Evolutionary conservation across 345 rosid genomes (phyloP).

Genomic region (Brassica napus): DNA sequence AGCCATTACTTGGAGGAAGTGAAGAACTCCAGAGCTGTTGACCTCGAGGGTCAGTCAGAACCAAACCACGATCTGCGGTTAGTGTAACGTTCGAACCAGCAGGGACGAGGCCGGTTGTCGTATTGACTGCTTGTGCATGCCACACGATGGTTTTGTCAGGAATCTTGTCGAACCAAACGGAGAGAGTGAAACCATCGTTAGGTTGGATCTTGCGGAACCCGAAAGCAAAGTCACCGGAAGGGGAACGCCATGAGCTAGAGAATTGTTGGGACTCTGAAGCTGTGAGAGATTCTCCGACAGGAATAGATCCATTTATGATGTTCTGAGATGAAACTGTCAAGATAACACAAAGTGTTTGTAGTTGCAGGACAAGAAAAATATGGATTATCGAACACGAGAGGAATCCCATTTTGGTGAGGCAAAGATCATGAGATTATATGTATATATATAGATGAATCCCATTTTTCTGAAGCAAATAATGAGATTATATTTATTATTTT

Average conservation of each 20-base stretch:
- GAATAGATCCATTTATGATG: not conserved
- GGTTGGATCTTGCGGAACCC: not conserved
- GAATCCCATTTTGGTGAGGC: too few relatives aligned
- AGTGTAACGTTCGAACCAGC: not conserved
- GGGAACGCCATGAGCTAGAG: not conserved
- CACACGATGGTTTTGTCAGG: not conserved
- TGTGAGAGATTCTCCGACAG: not conserved
- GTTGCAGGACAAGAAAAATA: too few relatives aligned
- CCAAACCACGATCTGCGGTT: not conserved
- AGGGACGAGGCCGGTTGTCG: not conserved
- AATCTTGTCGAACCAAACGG: constrained; percentile 2
- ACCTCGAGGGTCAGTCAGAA: not conserved
- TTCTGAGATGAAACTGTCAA: not conserved
- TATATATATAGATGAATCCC: too few relatives aligned
- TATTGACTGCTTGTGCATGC: not conserved
- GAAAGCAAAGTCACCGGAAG: not conserved
- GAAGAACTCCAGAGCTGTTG: not conserved
- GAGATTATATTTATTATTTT: not conserved
- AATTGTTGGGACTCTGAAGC: not conserved
- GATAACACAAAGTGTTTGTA: too few relatives aligned
- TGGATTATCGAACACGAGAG: too few relatives aligned
- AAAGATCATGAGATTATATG: too few relatives aligned
- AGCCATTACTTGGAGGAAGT: not conserved
- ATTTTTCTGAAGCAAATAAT: too few relatives aligned
- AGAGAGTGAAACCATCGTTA: not conserved